Evolutionary conservation across 164 flowering plant genomes (phyloP), one percentile per base, ranked within the genome.

Genomic region (Liriodendron chinense): DNA sequence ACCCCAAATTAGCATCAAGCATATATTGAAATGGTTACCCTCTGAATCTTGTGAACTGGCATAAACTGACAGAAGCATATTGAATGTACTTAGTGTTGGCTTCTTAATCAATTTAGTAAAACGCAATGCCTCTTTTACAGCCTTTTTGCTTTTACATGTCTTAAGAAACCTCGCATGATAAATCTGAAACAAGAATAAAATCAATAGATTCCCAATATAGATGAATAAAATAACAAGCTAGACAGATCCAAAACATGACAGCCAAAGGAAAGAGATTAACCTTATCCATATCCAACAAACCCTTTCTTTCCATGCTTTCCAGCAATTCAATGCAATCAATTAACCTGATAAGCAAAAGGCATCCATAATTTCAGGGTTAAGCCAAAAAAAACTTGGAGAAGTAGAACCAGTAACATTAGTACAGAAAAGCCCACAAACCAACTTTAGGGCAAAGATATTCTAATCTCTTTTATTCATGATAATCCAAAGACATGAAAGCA

Each of bases 11-110:
- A 59, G 18, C 16, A 74, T 22, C 24, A 65, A 25, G 68, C 49
- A 63, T 13, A 24, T 74, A 49, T 12, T 47, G 9, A 69, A 50
- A 43, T 50, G 74, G 56, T 85, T 83, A 92, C 99, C 91, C 73
- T 90, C 95, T 59, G 83, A 86, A 90, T 94, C 94, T 85, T 89
- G 95, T 72, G 94, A 87, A 80, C 82, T 83, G 68, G 97, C 85
- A 83, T 94, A 96, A 12, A 96, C 99, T 76, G 98, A 89, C 91
- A 94, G 82, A 47, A 96, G 94, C 99, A 94, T 92, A 79, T 94
- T 96, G 82, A 91, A 94, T 64, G 99, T 94, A 80, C 98, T 94
- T 80, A 96, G 59, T 59, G 97, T 90, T 72, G 97, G 96, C 75
- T 87, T 90, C 43, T 78, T 77, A 49, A 96, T 87, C 82, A 96